phyloP scores from a whole-genome alignment of 169 alveolate genomes.

The Theileria equi region DNA sequence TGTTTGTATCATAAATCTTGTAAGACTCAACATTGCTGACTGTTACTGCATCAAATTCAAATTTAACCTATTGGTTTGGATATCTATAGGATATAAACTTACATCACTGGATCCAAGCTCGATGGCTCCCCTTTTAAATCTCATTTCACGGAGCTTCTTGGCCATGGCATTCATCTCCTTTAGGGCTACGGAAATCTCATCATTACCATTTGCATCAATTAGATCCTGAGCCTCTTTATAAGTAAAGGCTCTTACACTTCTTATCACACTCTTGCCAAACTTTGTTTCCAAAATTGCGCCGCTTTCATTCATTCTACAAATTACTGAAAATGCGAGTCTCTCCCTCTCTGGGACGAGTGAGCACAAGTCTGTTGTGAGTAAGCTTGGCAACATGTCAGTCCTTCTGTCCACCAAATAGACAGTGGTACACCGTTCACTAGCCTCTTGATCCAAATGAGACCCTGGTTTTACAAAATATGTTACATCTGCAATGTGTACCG shows the following conservation, averaged over 20 bases:
- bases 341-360: constrained; percentile 86
- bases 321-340: constrained; percentile 90
- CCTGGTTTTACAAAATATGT: constrained; percentile 95
- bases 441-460: constrained; percentile 96
- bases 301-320: constrained; percentile 90
- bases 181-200: constrained; percentile 77
- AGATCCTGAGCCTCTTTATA: constrained; percentile 88
- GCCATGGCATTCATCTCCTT: constrained; percentile 85
- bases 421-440: constrained; percentile 93
- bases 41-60: constrained; percentile 83
- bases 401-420: constrained; percentile 97
- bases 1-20: constrained; percentile 73
- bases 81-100: constrained; percentile 36
- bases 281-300: constrained; percentile 77
- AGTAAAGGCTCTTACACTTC: constrained; percentile 87
- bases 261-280: constrained; percentile 86
- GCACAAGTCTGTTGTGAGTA: constrained; percentile 93
- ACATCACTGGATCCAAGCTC: constrained; percentile 94
- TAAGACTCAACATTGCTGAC: constrained; percentile 72
- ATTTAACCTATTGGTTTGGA: constrained; percentile 63
- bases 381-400: constrained; percentile 98
- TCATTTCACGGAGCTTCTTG: constrained; percentile 77
- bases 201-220: constrained; percentile 75
- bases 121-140: constrained; percentile 93
- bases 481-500: constrained; percentile 99